Conservation (phyloP, 1,139 yeast species). For the Sugiyamaella sp. region DNA sequence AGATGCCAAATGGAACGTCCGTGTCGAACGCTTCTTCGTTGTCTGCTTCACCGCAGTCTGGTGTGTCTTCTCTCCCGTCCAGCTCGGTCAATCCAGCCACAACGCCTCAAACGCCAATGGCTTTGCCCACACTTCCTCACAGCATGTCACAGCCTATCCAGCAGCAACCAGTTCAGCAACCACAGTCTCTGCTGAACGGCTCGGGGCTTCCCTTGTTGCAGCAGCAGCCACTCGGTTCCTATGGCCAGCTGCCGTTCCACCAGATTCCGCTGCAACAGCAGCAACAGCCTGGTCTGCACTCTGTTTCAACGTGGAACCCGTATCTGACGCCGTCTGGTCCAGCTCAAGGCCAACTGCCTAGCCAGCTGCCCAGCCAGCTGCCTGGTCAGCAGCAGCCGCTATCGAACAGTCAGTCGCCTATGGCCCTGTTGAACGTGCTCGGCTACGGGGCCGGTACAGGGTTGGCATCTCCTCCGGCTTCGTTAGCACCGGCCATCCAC, state of each 20-base stretch:
- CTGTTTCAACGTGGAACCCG: constrained; percentile 2
- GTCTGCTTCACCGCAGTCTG: constrained; percentile 18
- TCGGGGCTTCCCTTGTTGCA: too few species aligned
- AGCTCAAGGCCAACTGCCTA: neutral
- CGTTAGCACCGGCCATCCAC: neutral
- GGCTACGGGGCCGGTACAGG: neutral
- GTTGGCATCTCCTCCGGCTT: constrained; percentile 3
- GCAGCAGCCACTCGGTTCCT: neutral
- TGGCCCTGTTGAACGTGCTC: constrained; percentile 11
- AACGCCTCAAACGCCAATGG: constrained; percentile 11
- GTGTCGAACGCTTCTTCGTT: constrained; percentile 13
- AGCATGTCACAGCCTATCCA: constrained; percentile 18
- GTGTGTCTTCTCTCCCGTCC: constrained; percentile 7
- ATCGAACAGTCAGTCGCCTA: constrained; percentile 5
- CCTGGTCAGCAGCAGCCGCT: constrained; percentile 1
- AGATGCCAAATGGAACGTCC: constrained; percentile 10
- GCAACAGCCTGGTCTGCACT: constrained; percentile 1
- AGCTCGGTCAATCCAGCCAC: neutral
- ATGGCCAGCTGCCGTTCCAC: neutral
- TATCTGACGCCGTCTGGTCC: constrained; percentile 3
- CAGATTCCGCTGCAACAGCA: constrained; percentile 10
- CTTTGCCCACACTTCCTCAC: constrained; percentile 22
- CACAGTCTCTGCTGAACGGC: too few species aligned
- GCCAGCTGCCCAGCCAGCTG: neutral
- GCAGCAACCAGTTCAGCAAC: neutral